These are phyloP conservation scores for Fusarium sp. DNA, from an alignment of 2,329 filamentous ascomycete genomes.

Conservation along the genomic window DNA sequence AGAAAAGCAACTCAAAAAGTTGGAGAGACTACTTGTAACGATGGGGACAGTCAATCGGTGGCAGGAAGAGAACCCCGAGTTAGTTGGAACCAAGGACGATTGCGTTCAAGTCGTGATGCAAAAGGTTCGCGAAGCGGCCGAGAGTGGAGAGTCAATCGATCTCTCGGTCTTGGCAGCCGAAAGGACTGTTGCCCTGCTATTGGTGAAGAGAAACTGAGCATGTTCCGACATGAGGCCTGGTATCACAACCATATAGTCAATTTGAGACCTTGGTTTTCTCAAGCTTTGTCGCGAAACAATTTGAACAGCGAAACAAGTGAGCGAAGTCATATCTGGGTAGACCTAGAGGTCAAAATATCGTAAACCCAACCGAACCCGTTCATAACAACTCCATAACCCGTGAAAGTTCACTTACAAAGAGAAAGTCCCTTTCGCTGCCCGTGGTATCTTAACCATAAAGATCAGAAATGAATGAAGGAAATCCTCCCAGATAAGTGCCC, in stretches of 20 bases:
- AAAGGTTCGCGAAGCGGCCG: neutral
- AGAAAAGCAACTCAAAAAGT: too few relatives aligned
- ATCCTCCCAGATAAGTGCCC: neutral
- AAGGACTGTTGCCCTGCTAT: neutral
- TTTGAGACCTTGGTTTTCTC: too few relatives aligned
- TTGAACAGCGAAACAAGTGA: too few relatives aligned
- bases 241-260: too few relatives aligned
- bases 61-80: neutral
- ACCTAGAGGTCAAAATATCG: too few relatives aligned
- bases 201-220: constrained; percentile 1
- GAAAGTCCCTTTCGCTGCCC: neutral
- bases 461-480: constrained; percentile 1
- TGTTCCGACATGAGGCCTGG: too few relatives aligned
- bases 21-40: neutral
- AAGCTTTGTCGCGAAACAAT: too few relatives aligned
- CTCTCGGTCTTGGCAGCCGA: neutral
- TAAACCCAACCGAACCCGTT: too few relatives aligned
- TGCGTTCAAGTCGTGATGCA: neutral
- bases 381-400: too few relatives aligned
- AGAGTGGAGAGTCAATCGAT: neutral
- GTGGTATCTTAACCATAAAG: neutral
- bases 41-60: neutral
- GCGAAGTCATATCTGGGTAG: too few relatives aligned
- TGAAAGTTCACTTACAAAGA: too few relatives aligned
- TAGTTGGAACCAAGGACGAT: neutral